Evolutionary conservation across 192 early-diverging fungal genomes (phyloP).

Genomic region (Gigaspora rosea): DNA sequence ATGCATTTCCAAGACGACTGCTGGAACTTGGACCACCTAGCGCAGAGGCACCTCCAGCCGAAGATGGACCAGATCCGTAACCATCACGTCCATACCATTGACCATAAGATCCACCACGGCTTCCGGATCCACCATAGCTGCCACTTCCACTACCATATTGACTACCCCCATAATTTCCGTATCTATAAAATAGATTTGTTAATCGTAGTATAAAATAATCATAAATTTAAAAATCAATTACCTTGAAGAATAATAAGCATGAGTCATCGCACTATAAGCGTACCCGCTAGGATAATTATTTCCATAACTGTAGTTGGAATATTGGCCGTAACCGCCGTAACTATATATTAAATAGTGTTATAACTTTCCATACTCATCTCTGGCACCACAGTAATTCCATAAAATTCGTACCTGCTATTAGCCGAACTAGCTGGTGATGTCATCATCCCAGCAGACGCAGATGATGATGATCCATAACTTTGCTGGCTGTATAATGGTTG

Average conservation of each 20-base stretch:
- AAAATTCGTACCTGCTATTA: conserved; percentile 37
- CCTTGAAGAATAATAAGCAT: conserved; percentile 36
- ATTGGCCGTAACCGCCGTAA: conserved; percentile 38
- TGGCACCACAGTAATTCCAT: conserved; percentile 34
- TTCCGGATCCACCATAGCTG: conserved; percentile 34
- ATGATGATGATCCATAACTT: conserved; percentile 38
- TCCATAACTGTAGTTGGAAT: conserved; percentile 38
- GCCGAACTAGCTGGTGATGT: conserved; percentile 36
- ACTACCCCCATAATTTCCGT: conserved; percentile 25
- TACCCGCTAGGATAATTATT: conserved; percentile 39
- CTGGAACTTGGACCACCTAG: conserved; percentile 19
- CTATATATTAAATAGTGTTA: conserved; percentile 35
- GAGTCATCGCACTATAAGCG: conserved; percentile 37
- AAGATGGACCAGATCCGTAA: conserved; percentile 28
- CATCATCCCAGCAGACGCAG: conserved; percentile 22
- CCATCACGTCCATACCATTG: conserved; percentile 32
- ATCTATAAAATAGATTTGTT: conserved; percentile 26
- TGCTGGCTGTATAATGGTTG: conserved; percentile 38
- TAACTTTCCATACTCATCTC: conserved; percentile 16
- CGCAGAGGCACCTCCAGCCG: conserved; percentile 17
- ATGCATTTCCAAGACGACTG: conserved; percentile 20
- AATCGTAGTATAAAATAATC: conserved; percentile 6
- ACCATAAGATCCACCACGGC: conserved; percentile 33
- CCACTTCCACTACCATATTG: conserved; percentile 26
- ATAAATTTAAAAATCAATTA: conserved; percentile 34